Base-by-base conservation (phyloP, 2,329 filamentous ascomycete species). In the Fusarium falciforme region DNA sequence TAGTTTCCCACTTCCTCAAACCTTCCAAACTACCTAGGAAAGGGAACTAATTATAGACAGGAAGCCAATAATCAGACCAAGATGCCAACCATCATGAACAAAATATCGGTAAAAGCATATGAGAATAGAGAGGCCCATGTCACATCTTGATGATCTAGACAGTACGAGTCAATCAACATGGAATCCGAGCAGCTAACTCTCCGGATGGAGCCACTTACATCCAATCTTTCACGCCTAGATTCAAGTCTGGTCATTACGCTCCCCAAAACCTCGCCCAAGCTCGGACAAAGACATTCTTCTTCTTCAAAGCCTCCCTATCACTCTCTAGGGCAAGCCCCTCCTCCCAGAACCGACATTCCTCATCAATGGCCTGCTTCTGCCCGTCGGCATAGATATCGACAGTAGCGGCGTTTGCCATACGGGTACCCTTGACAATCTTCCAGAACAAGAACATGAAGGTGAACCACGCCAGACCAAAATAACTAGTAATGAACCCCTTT, bases 291-390 rank as follows among this genome's bases (percentile, higher is more conserved):
- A 47, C 3, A 7, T 47, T 20, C 42, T 47, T 25, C 42, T 47
- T 16, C 20, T 25, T 47, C 20, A 47, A 25, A 25, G 42, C 42
- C 42, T 25, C 42, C 42, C 42, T 47, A 4, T 47, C 42, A 25
- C n/a, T 7, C 22, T 47, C 6, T 16, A 25, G 12, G 22, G 12
- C 42, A 20, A 12, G 6, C 10, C 83, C 84, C 70, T 85, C 83
- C 66, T 85, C 84, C 84, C 84, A 85, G 44, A 82, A 77, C 17
- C 80, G 75, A 70, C 84, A 85, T 78, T 85, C 84, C 71, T 89
- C 89, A 64, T 92, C 91, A 70, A 93, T 89, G 80, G 93, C 92
- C 6, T 88, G 88, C 67, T 93, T 83, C 42, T 47, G 20, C 12
- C 42, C 42, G 67, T 92, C 91, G 35, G 88, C 88, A 31, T 78